Base-by-base conservation (phyloP, 768 basidiomycete species). In the Cystobasidiopsis lactophilus region DNA sequence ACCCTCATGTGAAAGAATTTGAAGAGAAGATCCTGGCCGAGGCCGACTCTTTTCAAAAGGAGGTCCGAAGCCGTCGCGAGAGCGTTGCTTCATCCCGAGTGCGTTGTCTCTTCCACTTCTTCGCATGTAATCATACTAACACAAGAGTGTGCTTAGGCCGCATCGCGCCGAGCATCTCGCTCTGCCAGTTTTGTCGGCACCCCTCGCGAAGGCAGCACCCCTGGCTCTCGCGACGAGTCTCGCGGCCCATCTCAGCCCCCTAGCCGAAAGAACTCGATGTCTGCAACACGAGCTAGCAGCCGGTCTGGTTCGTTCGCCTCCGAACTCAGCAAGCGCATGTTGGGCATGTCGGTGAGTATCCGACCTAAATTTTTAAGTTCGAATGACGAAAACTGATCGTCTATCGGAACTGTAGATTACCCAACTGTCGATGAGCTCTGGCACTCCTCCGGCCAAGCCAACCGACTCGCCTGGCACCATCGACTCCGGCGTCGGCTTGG, bases 11-110 rank as follows among this genome's bases (percentile, higher is more conserved):
- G n/a, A 43, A 59, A 40, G 56, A 63, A 21, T 80, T 80, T 57
- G 79, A 80, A 63, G 69, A 75, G 58, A 71, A 70, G 53, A 79
- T 79, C 53, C 75, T 80, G 57, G 76, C 68, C 66, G 77, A 73
- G 57, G 78, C 78, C 26, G 79, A 80, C 58, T 75, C 77, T 19
- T 74, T 71, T 65, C 62, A 65, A 33, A 65, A 62, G 3, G 74
- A 74, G 2, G 77, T 75, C 0, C 68, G 74, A 9, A 64, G 66
- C 0, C 75, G 59, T 37, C 52, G 56, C 19, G 35, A 52, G 5
- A 60, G 75, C 1, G 70, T 72, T 51, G 58, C 66, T 0, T 69
- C 72, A 4, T 74, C 72, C 3, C 51, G 47, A 52, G 52, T 50
- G 52, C 37, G 51, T 52, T 44, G 50, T 24, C 39, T n/a, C 19